These are phyloP conservation scores for Viridothelium virens DNA, from an alignment of 495 filamentous ascomycete genomes.

Conservation along the genomic window DNA sequence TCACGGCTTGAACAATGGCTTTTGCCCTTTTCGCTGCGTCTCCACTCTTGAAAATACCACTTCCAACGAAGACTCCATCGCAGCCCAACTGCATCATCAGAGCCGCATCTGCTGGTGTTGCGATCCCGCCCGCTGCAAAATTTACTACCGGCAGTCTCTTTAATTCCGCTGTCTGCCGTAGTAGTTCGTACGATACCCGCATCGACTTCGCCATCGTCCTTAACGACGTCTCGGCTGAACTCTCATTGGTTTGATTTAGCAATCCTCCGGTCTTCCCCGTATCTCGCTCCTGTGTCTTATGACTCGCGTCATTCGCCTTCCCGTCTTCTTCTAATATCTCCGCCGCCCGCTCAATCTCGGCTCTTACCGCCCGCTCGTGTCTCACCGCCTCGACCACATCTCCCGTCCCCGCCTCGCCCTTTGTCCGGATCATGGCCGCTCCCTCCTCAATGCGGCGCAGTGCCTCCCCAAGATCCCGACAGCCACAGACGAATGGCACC, in stretches of 20 bases:
- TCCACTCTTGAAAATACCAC: slow-evolving; percentile 93
- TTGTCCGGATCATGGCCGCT: slow-evolving; percentile 97
- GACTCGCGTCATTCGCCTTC: too few relatives aligned
- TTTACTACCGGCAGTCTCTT: slow-evolving; percentile 92
- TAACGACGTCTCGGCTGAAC: slow-evolving; percentile 58
- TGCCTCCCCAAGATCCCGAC: slow-evolving; percentile 90
- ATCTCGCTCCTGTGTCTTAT: too few relatives aligned
- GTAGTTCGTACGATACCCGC: slow-evolving; percentile 62
- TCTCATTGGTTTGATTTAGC: slow-evolving; percentile 12
- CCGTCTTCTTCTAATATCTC: neutral
- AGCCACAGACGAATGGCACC: slow-evolving; percentile 93
- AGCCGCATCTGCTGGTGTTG: slow-evolving; percentile 92
- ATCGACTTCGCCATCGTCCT: slow-evolving; percentile 74
- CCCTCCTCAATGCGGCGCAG: slow-evolving; percentile 87
- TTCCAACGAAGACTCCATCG: slow-evolving; percentile 95
- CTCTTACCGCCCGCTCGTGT: slow-evolving; percentile 87
- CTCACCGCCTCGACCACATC: slow-evolving; percentile 95
- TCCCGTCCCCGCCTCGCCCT: slow-evolving; percentile 97
- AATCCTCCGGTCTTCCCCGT: neutral
- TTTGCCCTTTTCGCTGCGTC: slow-evolving; percentile 78
- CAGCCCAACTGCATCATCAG: slow-evolving; percentile 99
- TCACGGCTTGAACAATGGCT: slow-evolving; percentile 91
- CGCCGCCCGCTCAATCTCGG: slow-evolving; percentile 68
- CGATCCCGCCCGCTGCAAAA: slow-evolving; percentile 95
- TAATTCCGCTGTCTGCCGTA: slow-evolving; percentile 78